Conservation (phyloP, 225 moss, liverwort and hornwort genomes). For the Sphagnum tenellum region DNA sequence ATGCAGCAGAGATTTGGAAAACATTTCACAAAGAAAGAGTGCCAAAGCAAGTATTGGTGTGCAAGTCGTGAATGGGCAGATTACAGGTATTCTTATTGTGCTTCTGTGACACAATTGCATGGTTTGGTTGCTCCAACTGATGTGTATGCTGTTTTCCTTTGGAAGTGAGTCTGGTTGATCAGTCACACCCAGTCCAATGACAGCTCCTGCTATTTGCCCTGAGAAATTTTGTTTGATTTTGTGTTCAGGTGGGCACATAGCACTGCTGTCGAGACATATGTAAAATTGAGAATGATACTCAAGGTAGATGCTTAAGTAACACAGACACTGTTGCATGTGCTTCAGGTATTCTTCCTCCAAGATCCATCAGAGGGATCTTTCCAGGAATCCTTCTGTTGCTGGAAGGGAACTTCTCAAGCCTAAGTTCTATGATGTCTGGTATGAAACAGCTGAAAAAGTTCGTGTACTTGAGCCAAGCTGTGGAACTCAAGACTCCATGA, state of each 20-base stretch:
- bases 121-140: background rate
- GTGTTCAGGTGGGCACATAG: background rate
- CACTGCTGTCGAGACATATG: no score
- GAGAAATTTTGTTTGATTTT: background rate
- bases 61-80: constrained; percentile 13
- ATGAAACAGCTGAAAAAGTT: constrained; percentile 4
- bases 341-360: constrained; percentile 7
- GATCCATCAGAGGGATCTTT: constrained; percentile 9
- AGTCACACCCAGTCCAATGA: background rate
- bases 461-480: background rate
- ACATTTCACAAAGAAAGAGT: constrained; percentile 15
- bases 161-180: background rate
- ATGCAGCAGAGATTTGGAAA: constrained; percentile 13
- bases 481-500: background rate
- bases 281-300: no score
- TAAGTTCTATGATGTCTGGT: constrained; percentile 13
- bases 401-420: constrained; percentile 16
- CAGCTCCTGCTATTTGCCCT: background rate
- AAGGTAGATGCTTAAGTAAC: no score
- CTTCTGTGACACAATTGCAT: background rate
- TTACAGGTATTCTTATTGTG: constrained; percentile 7
- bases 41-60: constrained; percentile 18
- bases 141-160: background rate
- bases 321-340: background rate
- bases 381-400: constrained; percentile 10